Percentiles rank a stretch among this genome's conserved stretches.
These are phyloP conservation scores for Oryza glumipatula DNA, from an alignment of 176 grass and related monocot species.

Conservation along the genomic window DNA sequence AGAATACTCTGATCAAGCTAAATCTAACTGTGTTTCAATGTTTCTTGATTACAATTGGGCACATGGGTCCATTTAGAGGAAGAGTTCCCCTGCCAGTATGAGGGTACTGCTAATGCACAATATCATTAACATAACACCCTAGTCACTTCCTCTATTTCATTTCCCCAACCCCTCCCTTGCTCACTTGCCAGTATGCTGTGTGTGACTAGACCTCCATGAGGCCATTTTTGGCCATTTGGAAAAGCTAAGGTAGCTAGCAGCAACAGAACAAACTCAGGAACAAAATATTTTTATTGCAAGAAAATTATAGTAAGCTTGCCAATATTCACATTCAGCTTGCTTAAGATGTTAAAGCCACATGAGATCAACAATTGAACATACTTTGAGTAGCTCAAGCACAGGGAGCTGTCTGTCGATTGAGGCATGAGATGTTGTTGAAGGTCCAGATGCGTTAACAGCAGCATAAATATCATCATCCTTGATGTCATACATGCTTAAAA, in stretches of 20 bases:
- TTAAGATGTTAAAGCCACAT: slow-evolving; percentile 25
- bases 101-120: neutral
- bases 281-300: neutral
- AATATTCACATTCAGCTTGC: slow-evolving; percentile 2
- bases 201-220: neutral
- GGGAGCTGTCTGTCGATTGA: slow-evolving; percentile 69
- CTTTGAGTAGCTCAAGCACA: slow-evolving; percentile 88
- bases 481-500: slow-evolving; percentile 81
- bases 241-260: neutral
- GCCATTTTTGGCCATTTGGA: neutral
- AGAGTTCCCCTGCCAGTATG: no score
- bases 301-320: slow-evolving; percentile 10
- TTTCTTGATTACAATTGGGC: no score
- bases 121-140: neutral
- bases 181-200: neutral
- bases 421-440: slow-evolving; percentile 39
- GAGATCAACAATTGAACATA: slow-evolving; percentile 48
- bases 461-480: slow-evolving; percentile 71
- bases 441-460: slow-evolving; percentile 46
- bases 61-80: no score
- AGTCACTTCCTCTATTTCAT: neutral
- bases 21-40: neutral
- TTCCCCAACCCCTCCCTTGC: neutral
- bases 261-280: neutral
- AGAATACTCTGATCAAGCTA: neutral